Base-by-base conservation (phyloP, 495 filamentous ascomycete genomes). In the Talaromyces stipitatus region DNA sequence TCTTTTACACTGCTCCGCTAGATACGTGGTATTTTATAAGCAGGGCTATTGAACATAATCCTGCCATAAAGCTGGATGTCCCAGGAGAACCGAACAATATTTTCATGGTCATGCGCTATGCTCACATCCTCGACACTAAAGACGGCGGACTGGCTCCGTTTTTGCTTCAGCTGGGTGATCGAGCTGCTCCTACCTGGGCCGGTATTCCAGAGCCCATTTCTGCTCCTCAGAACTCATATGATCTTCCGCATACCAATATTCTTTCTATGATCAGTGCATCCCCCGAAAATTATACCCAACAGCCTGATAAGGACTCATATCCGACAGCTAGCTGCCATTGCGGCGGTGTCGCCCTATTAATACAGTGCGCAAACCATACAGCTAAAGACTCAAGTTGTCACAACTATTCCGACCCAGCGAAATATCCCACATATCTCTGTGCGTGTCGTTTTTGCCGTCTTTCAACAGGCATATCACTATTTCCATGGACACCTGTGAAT, bases 361-460 rank as follows among this genome's bases (percentile, higher is more conserved):
- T 29, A 12, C n/a, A 52, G 22, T 27, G 27, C 16, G 50, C 27
- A 16, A 29, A 52, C 16, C 27, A 52, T 30, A n/a, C 27, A 11
- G 23, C n/a, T n/a, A 27, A 7, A 33, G 27, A 20, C 50, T 27
- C 24, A 29, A 52, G 10, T 32, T 12, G 27, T 2, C 32, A 27
- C 12, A 32, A 18, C 14, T 32, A 52, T 32, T 18, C 16, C n/a
- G 36, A 41, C 28, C 27, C 50, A 29, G 32, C 27, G 2, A 52
- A 52, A 30, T 52, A 52, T 32, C 16, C 50, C 3, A 32, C 50
- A 2, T 52, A 52, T 52, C 24, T 52, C 22, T 30, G 50, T 12
- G 50, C 50, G 18, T 52, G 27, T 52, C 50, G 50, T 20, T 52
- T 27, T 14, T 52, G 50, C n/a, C 27, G 50, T 52, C 24, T 52